A percentile compares a stretch with the other conserved stretches of the same genome.
phyloP scores from a whole-genome alignment of 305 asterid species.

The Fraxinus sp. region DNA sequence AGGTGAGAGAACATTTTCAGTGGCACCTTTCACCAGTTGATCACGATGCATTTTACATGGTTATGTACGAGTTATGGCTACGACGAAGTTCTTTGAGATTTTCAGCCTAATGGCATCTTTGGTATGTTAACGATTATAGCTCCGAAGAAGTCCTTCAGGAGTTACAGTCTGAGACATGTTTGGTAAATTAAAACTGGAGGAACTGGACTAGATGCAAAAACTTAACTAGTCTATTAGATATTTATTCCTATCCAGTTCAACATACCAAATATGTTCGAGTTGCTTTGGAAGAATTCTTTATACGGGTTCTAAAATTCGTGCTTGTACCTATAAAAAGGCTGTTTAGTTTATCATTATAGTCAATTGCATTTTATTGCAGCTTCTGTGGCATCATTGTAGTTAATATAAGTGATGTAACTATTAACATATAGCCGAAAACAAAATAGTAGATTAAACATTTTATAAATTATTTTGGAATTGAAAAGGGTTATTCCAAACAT shows the following conservation, averaged over 20 bases:
- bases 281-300: neutral
- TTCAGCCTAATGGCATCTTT: neutral
- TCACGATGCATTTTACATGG: slow-evolving; percentile 80
- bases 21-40: slow-evolving; percentile 71
- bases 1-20: slow-evolving; percentile 72
- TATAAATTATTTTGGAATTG: neutral
- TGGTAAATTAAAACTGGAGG: neutral
- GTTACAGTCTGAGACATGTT: slow-evolving; percentile 15
- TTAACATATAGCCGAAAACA: neutral
- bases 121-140: neutral
- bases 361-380: neutral
- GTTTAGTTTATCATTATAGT: neutral
- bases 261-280: neutral
- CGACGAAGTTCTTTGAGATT: slow-evolving; percentile 48
- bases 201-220: neutral
- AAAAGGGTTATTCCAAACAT: neutral
- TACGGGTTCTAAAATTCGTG: neutral
- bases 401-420: neutral
- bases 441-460: neutral
- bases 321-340: neutral
- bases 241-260: neutral
- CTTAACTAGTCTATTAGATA: neutral
- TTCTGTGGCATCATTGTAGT: neutral
- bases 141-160: slow-evolving; percentile 26
- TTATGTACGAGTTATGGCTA: slow-evolving; percentile 83